Conservation (phyloP, 2,329 filamentous ascomycete genomes). For the Paecilomyces sp. region DNA sequence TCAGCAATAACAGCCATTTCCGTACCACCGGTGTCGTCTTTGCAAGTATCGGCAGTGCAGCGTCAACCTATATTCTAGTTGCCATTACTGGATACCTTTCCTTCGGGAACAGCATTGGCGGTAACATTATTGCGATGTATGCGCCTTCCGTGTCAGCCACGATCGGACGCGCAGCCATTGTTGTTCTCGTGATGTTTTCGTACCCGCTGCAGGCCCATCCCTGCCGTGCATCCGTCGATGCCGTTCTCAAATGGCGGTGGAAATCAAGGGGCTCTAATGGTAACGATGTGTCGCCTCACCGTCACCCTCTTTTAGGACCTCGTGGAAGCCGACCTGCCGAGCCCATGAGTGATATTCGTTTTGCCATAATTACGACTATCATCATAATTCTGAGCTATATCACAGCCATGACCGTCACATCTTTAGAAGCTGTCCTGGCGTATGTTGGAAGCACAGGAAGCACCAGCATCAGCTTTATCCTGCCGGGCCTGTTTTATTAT, state of each 20-base stretch:
- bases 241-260: constrained; percentile 88
- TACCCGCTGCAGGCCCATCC: constrained; percentile 94
- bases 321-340: constrained; percentile 41
- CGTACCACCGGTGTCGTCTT: constrained; percentile 72
- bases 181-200: constrained; percentile 91
- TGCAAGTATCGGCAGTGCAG: constrained; percentile 82
- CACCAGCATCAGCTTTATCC: constrained; percentile 93
- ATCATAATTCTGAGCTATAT: constrained; percentile 82
- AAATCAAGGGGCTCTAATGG: constrained; percentile 25
- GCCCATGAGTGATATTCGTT: constrained; percentile 77
- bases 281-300: constrained; percentile 36
- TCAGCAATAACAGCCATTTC: constrained; percentile 72
- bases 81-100: constrained; percentile 94
- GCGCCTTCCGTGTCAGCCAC: constrained; percentile 73
- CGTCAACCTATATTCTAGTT: constrained; percentile 78
- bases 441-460: constrained; percentile 94
- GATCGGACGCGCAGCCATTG: constrained; percentile 90
- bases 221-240: constrained; percentile 89
- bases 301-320: constrained; percentile 34
- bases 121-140: constrained; percentile 94
- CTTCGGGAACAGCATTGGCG: constrained; percentile 80
- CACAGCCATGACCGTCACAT: constrained; percentile 83
- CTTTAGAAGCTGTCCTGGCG: constrained; percentile 81
- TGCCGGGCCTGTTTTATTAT: constrained; percentile 95
- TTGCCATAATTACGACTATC: constrained; percentile 78